Base-by-base conservation (phyloP, 176 grass and related monocot genomes). In the Lolium rigidum region DNA sequence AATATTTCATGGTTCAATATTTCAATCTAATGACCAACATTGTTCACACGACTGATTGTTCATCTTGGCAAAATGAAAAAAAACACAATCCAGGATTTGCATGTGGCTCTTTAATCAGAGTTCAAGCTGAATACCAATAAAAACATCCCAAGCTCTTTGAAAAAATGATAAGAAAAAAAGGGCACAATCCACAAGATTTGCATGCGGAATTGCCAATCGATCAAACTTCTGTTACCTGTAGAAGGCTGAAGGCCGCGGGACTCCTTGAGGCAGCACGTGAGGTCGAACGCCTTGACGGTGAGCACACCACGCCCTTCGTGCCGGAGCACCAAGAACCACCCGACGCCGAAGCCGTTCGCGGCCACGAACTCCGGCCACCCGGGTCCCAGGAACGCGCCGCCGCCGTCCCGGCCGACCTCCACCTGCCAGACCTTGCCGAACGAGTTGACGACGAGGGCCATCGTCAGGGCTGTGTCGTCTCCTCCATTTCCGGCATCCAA, bases 301-400 rank as follows among this genome's bases (percentile, higher is more conserved):
- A 87, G 67, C 4, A 54, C 4, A 25, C 56, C 59, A 66, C 75
- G 39, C 6, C 84, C 84, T 11, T 74, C 46, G 66, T 87, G 80
- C 12, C 84, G 59, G 37, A 87, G 49, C 80, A 90, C 52, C 5
- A 87, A 22, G 80, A 84, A 83, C 66, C 81, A 84, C 1, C 89
- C 85, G 24, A 74, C 24, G 24, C 48, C 64, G 20, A 84, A 7
- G 22, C 64, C 85, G 47, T 90, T 80, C 18, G 66, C 89, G 2
- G 16, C 56, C 21, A 78, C 50, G 80, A 79, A 90, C 44, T 87
- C 80, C 9, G 89, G 28, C 84, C 89, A 87, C 2, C 89, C 80
- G 55, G 13, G 46, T 3, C 89, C 80, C 7, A 90, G 62, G 65
- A 87, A 90, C 9, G 74, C 73, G 13, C 84, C 74, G 4, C 24